Evolutionary conservation across 352 stramenopile genomes (phyloP).

Genomic region (Phytophthora megakarya): DNA sequence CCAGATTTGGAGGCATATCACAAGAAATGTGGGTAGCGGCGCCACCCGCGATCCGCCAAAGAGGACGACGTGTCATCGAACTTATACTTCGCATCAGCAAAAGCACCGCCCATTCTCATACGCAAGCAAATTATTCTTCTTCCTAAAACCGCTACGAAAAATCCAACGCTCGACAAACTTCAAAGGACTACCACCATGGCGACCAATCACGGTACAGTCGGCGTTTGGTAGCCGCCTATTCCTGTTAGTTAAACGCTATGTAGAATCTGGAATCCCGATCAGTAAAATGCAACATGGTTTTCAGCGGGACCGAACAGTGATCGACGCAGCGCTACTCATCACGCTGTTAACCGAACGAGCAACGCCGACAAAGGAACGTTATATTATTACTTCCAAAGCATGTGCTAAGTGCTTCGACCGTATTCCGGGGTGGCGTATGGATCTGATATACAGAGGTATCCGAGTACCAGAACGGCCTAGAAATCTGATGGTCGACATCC

Average conservation of each 20-base stretch:
- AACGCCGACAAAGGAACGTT: background rate
- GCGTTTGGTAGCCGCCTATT: background rate
- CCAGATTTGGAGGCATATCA: background rate
- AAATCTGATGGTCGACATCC: background rate
- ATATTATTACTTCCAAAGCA: background rate
- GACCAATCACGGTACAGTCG: background rate
- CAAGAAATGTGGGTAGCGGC: slow-evolving; percentile 1
- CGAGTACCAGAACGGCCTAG: background rate
- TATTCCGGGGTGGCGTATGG: background rate
- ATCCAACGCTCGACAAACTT: background rate
- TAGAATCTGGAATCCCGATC: background rate
- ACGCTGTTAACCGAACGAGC: background rate
- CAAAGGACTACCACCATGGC: background rate
- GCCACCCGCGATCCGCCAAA: background rate
- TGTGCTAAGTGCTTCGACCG: slow-evolving; percentile 2
- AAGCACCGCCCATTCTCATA: background rate
- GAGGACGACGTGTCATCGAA: background rate
- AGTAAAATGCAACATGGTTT: slow-evolving; percentile 5
- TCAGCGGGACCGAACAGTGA: background rate
- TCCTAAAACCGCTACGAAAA: background rate
- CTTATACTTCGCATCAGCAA: background rate
- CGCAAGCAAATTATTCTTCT: background rate
- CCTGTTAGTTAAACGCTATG: background rate
- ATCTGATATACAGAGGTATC: background rate
- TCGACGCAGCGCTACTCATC: background rate